Evolutionary conservation across 768 basidiomycete genomes (phyloP), one percentile per base, ranked within the genome.

Genomic region (Phlegmacium glaucopus): DNA sequence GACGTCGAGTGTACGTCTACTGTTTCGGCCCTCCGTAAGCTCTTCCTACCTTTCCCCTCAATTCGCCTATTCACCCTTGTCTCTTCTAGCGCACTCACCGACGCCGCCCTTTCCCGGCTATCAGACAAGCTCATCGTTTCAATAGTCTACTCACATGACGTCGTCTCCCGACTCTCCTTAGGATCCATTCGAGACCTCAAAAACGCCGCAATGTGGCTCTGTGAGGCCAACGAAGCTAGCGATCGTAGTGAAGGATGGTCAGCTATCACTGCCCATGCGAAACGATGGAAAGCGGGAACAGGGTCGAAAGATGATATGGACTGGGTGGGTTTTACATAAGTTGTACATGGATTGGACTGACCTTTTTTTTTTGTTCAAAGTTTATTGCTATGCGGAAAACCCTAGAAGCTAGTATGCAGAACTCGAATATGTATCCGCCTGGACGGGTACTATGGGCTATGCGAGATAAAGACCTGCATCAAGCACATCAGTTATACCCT

Each of bases 371-470:
- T 30, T 39, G 25, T 13, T 49, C 17, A 15, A 32, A 91, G 90
- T 89, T 92, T 58, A 70, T 91, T 32, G 78, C 87, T 0, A 77
- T 87, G 48, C 80, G 90, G 38, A 91, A 88, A 72, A 90, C 89
- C 3, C 74, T 92, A 0, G 87, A 91, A 61, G 89, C 88, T 38
- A 90, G 87, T 49, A 91, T 92, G 89, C 77, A 80, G 41, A 78
- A 75, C 70, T 68, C 79, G 3, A 75, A 83, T 53, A 75, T 89
- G 61, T 90, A 79, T 51, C 89, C 89, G 10, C 85, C 90, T 0
- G 90, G 88, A 3, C 76, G 82, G 7, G 82, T 91, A 12, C 72
- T 88, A 27, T 90, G 88, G 89, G 89, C 83, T 5, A 72, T 90
- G 62, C 77, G 86, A 47, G 83, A 90, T 48, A 74, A 76, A 39